Evolutionary conservation across 164 flowering plant genomes (phyloP), one percentile per base, ranked within the genome.

Genomic region (Protea cynaroides): DNA sequence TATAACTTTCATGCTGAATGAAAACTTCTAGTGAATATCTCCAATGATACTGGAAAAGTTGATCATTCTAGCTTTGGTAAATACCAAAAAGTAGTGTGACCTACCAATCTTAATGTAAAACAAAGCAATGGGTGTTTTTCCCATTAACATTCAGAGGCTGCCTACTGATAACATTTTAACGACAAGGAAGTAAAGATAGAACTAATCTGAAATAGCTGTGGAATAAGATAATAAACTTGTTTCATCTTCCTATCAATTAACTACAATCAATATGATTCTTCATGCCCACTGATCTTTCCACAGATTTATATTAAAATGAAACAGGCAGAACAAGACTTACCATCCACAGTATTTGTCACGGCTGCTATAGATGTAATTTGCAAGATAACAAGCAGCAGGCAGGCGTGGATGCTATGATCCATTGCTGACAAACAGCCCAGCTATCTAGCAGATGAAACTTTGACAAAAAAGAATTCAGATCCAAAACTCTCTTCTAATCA

Each of bases 321-420:
- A 7, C 19, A 36, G 44, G 24, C 14, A 65, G 18, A 1, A 14
- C 23, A 24, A 19, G 23, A 58, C 81, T 63, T 70, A 78, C 78
- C 9, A 59, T 78, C 78, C 29, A 51, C 14, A 37, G 37, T 1
- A 40, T 40, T 18, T 13, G 75, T 69, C 56, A 1, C 21, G n/a
- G 74, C 76, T 13, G 65, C 57, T 56, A 49, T 63, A 40, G 23
- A 22, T 34, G 56, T 55, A 67, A 67, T 46, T 60, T 63, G 69
- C 54, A 60, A 36, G 23, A 69, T 51, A 57, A 62, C n/a, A 57
- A 66, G 57, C 24, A 71, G 56, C 40, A 67, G 13, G 29, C 22
- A 51, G 15, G 55, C 19, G 43, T 49, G 67, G 54, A 56, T 47
- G 43, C 37, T 56, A 47, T n/a, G 36, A 54, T 25, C 65, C 71